Evolutionary conservation across 176 grass and related monocot species (phyloP), one percentile per base, ranked within the genome.

Genomic region (Dactylis glomerata): DNA sequence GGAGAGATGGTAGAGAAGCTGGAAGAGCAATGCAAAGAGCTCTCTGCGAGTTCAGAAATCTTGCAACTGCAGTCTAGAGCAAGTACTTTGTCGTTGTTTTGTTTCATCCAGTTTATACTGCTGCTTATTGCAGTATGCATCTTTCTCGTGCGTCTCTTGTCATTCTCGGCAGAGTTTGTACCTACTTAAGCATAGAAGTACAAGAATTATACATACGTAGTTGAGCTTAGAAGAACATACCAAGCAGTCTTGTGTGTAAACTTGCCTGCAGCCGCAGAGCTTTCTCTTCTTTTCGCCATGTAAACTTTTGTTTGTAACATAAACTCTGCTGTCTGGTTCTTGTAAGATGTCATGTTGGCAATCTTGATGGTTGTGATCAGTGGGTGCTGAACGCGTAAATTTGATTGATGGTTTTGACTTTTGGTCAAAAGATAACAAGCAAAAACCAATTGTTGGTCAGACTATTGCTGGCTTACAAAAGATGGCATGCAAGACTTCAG

Each of bases 61-160:
- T 63, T 94, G 70, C 73, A 87, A 24, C 57, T 94, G 77, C 93
- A 86, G 16, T 94, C 83, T 80, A 79, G 78, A 65, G 87, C 88
- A 22, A 82, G 80, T 22, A 90, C 91, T 32, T 77, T 63, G 76
- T 94, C 84, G 1, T 57, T 94, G 33, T 84, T 81, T 71, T 86
- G 84, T 88, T 89, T 89, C n/a, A 45, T 89, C 56, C 91, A 94
- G 79, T 84, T 96, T 77, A 51, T 92, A 36, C 38, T 94, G 69
- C 5, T 99, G 58, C 79, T 82, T 64, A 66, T 94, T 62, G 83
- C 87, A 56, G 19, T 87, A 62, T 47, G 59, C 73, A 87, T 81
- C 83, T 92, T 82, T 85, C 58, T 99, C 55, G 67, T 89, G 84
- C 87, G 71, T 26, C 64, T 91, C 1, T 57, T 89, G 36, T 84